Conservation (phyloP, 768 basidiomycete species). For the Leccinum imitatum region DNA sequence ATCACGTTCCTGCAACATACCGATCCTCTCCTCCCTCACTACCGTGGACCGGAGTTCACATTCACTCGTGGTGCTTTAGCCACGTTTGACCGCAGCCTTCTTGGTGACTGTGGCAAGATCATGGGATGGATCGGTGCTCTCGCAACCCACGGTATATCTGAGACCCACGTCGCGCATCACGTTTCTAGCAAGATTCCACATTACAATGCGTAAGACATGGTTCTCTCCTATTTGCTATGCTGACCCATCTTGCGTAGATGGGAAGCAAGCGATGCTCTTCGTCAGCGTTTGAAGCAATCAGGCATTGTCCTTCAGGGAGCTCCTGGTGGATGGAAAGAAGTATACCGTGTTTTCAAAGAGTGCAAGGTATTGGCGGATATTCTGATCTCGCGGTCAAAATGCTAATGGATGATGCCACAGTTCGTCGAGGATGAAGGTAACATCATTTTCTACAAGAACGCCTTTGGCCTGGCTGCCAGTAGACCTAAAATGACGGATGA, state of each 20-base stretch:
- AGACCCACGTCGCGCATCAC: conserved; percentile 93
- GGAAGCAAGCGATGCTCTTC: conserved; percentile 88
- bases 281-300: conserved; percentile 60
- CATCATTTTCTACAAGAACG: conserved; percentile 90
- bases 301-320: conserved; percentile 65
- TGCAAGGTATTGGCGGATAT: conserved; percentile 56
- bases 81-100: conserved; percentile 82
- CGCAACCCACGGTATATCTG: conserved; percentile 89
- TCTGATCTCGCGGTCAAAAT: background rate
- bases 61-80: conserved; percentile 92
- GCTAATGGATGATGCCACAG: conserved; percentile 29
- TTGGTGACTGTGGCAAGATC: conserved; percentile 75
- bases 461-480: conserved; percentile 69
- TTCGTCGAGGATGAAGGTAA: conserved; percentile 95
- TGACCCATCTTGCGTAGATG: conserved; percentile 46
- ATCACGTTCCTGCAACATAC: conserved; percentile 99
- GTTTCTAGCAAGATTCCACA: conserved; percentile 95
- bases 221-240: background rate
- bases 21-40: conserved; percentile 92
- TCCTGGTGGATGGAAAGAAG: conserved; percentile 79
- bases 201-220: conserved; percentile 64
- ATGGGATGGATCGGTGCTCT: conserved; percentile 85
- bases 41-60: conserved; percentile 84
- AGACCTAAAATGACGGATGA: conserved; percentile 65
- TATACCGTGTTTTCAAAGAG: conserved; percentile 71